Evolutionary conservation across 352 stramenopile genomes (phyloP), one percentile per base, ranked within the genome.

Genomic region (Globisporangium emineosum): DNA sequence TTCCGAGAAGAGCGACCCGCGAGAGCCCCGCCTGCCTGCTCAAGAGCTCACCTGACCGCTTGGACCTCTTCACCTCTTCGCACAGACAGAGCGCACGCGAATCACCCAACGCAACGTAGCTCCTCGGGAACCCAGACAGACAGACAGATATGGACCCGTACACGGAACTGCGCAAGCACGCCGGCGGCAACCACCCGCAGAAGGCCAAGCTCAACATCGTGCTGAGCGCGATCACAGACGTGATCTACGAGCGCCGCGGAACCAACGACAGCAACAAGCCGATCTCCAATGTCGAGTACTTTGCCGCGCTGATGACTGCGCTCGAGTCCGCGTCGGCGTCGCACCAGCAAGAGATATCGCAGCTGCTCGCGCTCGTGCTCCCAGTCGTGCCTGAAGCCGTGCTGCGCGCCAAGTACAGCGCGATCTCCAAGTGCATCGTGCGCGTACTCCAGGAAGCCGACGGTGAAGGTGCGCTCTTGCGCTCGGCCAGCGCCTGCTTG

Each of bases 151-250:
- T 90, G 79, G 83, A 94, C 73, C 78, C 78, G 73, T 95, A 86
- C 77, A 76, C 73, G 35, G 82, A 93, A 73, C 76, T 95, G 73
- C 82, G 84, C 50, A 79, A 88, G 74, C 85, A 95, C 69, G 85
- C 81, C 59, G 81, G 85, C 57, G 75, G 81, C 58, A 75, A 78
- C 25, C 83, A 95, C 72, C 79, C 85, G 59, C 85, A 93, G 61
- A 95, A 95, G 54, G 82, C 78, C 69, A 89, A 87, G 72, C 83
- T 93, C 61, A 93, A 91, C 65, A 80, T 95, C 56, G 85, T 95
- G 65, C 78, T 95, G 23, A 82, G 71, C 62, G 87, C 84, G 60
- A 93, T 93, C 70, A 83, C 76, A 19, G 85, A 95, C 29, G 81
- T 95, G 52, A 95, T 95, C 73, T 77, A 85, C 60, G 87, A 95